Conservation (phyloP, 1,284 basidiomycete species). For the Blastosporella zonata region DNA sequence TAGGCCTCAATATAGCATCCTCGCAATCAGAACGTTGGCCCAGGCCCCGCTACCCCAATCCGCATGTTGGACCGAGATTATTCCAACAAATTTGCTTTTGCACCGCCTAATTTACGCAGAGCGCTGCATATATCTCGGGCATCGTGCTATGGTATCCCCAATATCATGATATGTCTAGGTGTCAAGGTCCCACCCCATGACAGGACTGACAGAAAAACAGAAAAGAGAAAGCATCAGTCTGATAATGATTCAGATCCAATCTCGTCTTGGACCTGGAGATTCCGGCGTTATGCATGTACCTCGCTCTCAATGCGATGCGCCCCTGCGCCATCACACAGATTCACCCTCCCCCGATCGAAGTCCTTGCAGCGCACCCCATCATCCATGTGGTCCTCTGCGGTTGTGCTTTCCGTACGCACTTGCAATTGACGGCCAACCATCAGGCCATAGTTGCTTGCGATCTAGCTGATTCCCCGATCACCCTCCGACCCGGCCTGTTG, state of each 20-base stretch:
- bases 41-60: not conserved
- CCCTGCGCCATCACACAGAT: constrained; percentile 6
- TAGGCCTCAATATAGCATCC: not conserved
- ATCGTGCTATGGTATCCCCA: not conserved
- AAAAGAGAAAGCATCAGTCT: not conserved
- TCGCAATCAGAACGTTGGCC: constrained; percentile 9
- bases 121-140: not conserved
- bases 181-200: not conserved
- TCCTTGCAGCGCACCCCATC: not conserved
- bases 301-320: not conserved
- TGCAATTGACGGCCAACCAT: constrained; percentile 3
- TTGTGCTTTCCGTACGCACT: not conserved
- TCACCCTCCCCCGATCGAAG: not conserved
- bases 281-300: not conserved
- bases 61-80: not conserved
- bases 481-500: constrained; percentile 3
- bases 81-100: too few relatives aligned
- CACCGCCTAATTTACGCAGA: too few relatives aligned
- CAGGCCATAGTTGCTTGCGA: not conserved
- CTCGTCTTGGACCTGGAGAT: not conserved
- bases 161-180: constrained; percentile 1
- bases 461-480: constrained; percentile 9
- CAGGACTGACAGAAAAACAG: not conserved
- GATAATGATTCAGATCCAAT: not conserved
- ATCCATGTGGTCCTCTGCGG: not conserved